phyloP scores from a whole-genome alignment of 257 asterid species.

The Eucommia ulmoides region DNA sequence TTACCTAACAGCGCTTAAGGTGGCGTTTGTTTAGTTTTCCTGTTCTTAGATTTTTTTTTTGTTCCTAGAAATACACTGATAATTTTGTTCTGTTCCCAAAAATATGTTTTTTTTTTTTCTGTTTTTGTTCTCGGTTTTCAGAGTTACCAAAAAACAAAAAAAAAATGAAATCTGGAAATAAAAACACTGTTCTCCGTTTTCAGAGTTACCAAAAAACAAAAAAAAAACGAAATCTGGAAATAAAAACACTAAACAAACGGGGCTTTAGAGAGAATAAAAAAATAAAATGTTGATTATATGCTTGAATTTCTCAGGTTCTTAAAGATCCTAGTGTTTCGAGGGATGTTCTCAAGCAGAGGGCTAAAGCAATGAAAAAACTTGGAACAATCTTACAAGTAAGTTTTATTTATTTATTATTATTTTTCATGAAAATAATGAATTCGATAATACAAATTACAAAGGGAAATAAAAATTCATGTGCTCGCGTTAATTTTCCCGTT shows the following conservation, averaged over 20 bases:
- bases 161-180: not conserved
- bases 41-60: too few relatives aligned
- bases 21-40: too few relatives aligned
- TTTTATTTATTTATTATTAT: not conserved
- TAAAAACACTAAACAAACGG: too few relatives aligned
- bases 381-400: conserved; percentile 71
- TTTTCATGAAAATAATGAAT: not conserved
- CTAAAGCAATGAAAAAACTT: conserved; percentile 56
- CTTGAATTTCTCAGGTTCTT: conserved; percentile 44
- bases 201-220: not conserved
- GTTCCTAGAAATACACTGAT: too few relatives aligned
- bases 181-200: not conserved
- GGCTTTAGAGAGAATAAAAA: too few relatives aligned
- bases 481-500: not conserved
- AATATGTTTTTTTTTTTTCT: not conserved
- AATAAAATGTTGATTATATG: not conserved
- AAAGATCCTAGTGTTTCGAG: conserved; percentile 50
- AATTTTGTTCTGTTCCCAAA: too few relatives aligned
- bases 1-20: too few relatives aligned
- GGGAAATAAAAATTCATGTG: not conserved
- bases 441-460: too few relatives aligned
- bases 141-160: not conserved
- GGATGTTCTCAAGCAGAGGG: conserved; percentile 53
- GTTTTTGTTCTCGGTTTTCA: not conserved
- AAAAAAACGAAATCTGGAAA: too few relatives aligned